Evolutionary conservation across 202 grass and related monocot genomes (phyloP), one percentile per base, ranked within the genome.

Genomic region (Zizania palustris): DNA sequence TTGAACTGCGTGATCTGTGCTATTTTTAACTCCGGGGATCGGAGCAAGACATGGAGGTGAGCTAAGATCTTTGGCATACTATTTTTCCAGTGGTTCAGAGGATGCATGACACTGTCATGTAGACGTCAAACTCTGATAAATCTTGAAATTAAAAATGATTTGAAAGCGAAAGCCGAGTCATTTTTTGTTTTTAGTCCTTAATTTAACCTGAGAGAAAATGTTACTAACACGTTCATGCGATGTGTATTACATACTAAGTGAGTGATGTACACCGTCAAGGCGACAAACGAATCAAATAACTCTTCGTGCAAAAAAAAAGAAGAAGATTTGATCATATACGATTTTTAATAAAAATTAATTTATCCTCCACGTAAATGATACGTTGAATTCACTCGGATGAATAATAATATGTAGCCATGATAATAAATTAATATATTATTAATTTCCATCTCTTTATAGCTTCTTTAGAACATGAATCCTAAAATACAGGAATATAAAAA

Each of bases 1-100:
- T 4, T 45, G 14, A 63, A 11, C 13, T 7, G 41, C 20, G 37
- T 33, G 58, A 10, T 44, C 1, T 42, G 43, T 9, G 51, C 51
- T 55, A 63, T 42, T 20, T 63, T 15, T 44, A 60, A 70, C 45
- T 36, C 7, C 45, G 37, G 20, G 5, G 16, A 15, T n/a, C n/a
- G 11, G 18, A 35, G 53, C 49, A 18, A 37, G 20, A 67, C n/a
- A 39, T 16, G 42, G 75, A 75, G 16, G 72, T 70, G 64, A 45
- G 74, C 1, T 68, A 11, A 39, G 22, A 63, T 19, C 55, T 56
- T 4, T 6, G 21, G 7, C 51, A 53, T 69, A 56, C 81, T 84
- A 60, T 57, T 88, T 80, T 88, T 45, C 11, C 72, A 50, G 79
- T 60, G 79, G 73, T 16, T 83, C 50, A 45, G 51, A 78, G 57